Evolutionary conservation across 2,329 filamentous ascomycete genomes (phyloP).

Genomic region (Laburnicola sp.): DNA sequence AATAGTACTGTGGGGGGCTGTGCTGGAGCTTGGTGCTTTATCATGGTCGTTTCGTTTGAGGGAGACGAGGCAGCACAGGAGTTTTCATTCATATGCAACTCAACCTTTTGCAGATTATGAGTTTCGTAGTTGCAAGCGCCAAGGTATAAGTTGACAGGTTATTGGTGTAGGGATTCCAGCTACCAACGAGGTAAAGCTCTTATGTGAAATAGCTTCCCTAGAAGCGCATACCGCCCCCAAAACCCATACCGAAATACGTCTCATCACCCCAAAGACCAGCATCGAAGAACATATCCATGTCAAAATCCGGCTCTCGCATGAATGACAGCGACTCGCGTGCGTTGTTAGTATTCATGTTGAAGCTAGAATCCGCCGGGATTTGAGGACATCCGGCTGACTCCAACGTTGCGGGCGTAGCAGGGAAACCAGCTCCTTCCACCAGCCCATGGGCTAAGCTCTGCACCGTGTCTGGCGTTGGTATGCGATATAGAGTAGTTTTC

Average conservation of each 20-base stretch:
- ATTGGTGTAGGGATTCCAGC: no score
- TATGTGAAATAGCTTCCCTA: neutral
- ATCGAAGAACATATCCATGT: constrained; percentile 42
- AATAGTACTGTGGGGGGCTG: no score
- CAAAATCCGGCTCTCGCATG: constrained; percentile 33
- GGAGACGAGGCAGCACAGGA: neutral
- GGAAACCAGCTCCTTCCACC: neutral
- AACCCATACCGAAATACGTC: constrained; percentile 33
- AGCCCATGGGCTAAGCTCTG: neutral
- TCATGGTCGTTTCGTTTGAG: no score
- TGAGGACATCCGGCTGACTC: neutral
- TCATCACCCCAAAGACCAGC: constrained; percentile 38
- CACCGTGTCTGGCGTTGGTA: constrained; percentile 15
- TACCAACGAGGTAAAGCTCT: neutral
- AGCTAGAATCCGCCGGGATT: neutral
- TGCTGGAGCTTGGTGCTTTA: no score
- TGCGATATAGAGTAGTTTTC: neutral
- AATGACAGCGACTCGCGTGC: constrained; percentile 26
- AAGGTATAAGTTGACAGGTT: neutral
- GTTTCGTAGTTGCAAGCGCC: neutral
- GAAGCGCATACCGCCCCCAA: constrained; percentile 21
- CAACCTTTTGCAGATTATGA: neutral
- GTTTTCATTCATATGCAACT: neutral
- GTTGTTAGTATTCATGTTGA: constrained; percentile 6
- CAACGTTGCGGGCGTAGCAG: neutral